Percentiles rank a stretch among this genome's conserved stretches.
phyloP scores from a whole-genome alignment of 345 rosid species.

The Syzygium oleosum region DNA sequence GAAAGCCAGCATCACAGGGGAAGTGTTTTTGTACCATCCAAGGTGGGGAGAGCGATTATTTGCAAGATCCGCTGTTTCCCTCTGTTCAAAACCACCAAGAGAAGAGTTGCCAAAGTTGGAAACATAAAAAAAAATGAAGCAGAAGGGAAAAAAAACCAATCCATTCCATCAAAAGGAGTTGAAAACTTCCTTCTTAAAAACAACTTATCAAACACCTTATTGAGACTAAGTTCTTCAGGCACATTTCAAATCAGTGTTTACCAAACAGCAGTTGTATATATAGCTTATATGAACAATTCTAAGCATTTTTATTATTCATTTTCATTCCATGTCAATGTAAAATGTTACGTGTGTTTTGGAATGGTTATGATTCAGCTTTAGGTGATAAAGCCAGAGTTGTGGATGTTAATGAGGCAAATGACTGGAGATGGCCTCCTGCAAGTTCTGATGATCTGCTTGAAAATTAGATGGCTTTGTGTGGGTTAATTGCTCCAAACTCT shows the following conservation, averaged over 20 bases:
- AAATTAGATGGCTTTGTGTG: background rate
- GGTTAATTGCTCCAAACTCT: background rate
- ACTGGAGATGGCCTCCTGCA: background rate
- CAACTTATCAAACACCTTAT: background rate
- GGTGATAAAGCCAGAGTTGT: background rate
- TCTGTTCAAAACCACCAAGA: background rate
- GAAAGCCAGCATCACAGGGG: background rate
- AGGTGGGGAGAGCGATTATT: background rate
- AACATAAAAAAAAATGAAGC: background rate
- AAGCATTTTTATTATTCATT: background rate
- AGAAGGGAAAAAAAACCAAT: background rate
- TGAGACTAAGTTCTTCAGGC: background rate
- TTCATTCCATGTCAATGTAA: background rate
- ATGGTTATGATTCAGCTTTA: background rate
- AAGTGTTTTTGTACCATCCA: background rate
- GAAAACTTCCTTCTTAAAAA: background rate
- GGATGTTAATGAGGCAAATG: background rate
- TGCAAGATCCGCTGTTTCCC: background rate
- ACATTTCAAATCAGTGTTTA: background rate
- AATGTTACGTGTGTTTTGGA: background rate
- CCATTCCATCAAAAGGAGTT: background rate
- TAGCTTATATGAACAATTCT: background rate
- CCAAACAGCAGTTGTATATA: background rate
- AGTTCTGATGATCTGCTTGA: background rate
- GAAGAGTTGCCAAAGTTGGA: background rate